A percentile compares a stretch with the other conserved stretches of the same genome.
Conservation (phyloP, 768 basidiomycete genomes). For the Calocybe cyanea region DNA sequence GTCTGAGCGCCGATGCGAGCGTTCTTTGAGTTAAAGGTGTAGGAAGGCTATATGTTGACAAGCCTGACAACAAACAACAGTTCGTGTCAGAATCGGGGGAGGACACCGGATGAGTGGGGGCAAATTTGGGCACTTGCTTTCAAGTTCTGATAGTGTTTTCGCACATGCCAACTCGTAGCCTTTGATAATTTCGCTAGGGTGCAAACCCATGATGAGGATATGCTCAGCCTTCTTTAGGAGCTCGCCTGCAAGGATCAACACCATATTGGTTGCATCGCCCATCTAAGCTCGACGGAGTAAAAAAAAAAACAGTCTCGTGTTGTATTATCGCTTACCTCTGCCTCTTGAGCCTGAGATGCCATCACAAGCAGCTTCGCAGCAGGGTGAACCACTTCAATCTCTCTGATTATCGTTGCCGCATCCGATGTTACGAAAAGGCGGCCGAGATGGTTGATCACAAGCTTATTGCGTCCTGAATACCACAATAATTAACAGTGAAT, state of each 20-base stretch:
- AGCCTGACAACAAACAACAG: slow-evolving; percentile 40
- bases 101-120: not conserved
- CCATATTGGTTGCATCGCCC: slow-evolving; percentile 96
- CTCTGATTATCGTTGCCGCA: slow-evolving; percentile 97
- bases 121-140: slow-evolving; percentile 56
- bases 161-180: slow-evolving; percentile 90
- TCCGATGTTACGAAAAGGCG: slow-evolving; percentile 96
- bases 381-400: slow-evolving; percentile 98
- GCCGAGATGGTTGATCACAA: slow-evolving; percentile 96
- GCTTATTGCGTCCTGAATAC: slow-evolving; percentile 83
- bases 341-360: slow-evolving; percentile 95
- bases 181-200: slow-evolving; percentile 92
- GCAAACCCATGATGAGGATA: slow-evolving; percentile 92
- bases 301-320: not conserved
- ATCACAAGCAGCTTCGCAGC: slow-evolving; percentile 99
- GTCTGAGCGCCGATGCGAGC: slow-evolving; percentile 75
- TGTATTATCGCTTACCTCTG: slow-evolving; percentile 60
- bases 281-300: slow-evolving; percentile 47
- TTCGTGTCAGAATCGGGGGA: too few relatives aligned
- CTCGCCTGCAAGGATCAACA: slow-evolving; percentile 93
- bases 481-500: too few relatives aligned
- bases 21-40: slow-evolving; percentile 66
- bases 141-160: slow-evolving; percentile 84
- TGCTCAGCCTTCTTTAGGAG: slow-evolving; percentile 90
- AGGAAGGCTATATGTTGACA: slow-evolving; percentile 67